Evolutionary conservation across 192 early-diverging fungal species (phyloP).

Genomic region (Pilaira anomala): DNA sequence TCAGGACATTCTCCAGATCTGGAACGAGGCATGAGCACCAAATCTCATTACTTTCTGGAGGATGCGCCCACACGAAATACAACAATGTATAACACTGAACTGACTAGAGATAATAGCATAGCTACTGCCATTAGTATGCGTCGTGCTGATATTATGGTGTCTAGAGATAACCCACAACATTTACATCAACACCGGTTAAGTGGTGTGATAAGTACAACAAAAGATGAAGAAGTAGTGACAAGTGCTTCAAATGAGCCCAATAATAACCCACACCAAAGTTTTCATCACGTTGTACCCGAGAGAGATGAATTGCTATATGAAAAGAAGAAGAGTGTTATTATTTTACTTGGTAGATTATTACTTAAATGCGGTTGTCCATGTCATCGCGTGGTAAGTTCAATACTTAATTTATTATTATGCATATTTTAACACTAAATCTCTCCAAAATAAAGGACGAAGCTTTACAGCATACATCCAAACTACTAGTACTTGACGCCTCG

Average conservation of each 20-base stretch:
- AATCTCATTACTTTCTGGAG: neutral
- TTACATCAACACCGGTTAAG: neutral
- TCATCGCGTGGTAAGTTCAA: slow-evolving; percentile 40
- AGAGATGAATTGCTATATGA: slow-evolving; percentile 6
- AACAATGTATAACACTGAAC: neutral
- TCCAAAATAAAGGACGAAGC: slow-evolving; percentile 36
- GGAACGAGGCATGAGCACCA: neutral
- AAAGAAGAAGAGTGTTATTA: slow-evolving; percentile 40
- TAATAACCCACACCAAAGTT: no score
- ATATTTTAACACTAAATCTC: neutral
- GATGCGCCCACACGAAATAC: neutral
- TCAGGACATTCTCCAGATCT: neutral
- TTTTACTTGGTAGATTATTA: slow-evolving; percentile 41
- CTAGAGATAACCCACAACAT: slow-evolving; percentile 12
- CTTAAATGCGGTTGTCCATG: slow-evolving; percentile 47
- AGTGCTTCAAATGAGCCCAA: no score
- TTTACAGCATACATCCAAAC: slow-evolving; percentile 42
- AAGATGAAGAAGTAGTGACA: no score
- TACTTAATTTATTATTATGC: no score
- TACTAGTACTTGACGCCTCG: slow-evolving; percentile 58
- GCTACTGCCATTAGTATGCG: slow-evolving; percentile 14
- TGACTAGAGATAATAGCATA: slow-evolving; percentile 12
- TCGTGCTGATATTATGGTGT: slow-evolving; percentile 3
- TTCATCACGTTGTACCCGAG: neutral
- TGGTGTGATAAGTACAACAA: no score